Evolutionary conservation across 768 basidiomycete genomes (phyloP), one percentile per base, ranked within the genome.

Genomic region (Terana coerulea): DNA sequence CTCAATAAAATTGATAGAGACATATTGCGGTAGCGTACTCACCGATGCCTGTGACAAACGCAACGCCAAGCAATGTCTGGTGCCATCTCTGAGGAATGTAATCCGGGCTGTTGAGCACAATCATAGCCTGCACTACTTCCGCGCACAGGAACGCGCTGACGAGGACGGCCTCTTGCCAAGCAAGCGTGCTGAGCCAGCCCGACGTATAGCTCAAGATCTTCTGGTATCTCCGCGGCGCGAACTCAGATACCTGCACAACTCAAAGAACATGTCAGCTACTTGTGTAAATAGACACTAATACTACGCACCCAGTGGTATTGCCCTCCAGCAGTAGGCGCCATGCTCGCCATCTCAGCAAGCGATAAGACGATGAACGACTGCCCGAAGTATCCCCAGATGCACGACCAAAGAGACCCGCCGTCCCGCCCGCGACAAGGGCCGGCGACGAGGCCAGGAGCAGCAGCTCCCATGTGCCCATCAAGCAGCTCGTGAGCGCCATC

Each of bases 381-480:
- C 19, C 45, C 45, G 17, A 46, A 5, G 31, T 46, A 46, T 6
- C 31, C 31, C 45, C 45, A 46, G 45, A 46, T 46, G 14, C 28
- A 31, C 4, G 45, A 46, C 45, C 45, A 46, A 46, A 46, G n/a
- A 46, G 29, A 21, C 45, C 45, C 6, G 45, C 45, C 3, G 45
- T 46, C 12, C 45, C 45, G 15, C 45, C 45, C 22, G 45, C 45
- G 21, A 46, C 45, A 21, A 46, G 45, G 3, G 45, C 45, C 9
- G 45, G 45, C 3, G 45, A 14, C 2, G 45, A 46, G 45, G 45
- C 34, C 15, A 33, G 19, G n/a, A 46, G 30, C 14, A 46, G 3
- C 5, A 46, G 45, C 30, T 46, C 45, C 45, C 45, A 46, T 21
- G 45, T 46, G 17, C 45, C 45, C 45, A 46, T 46, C 5, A 46